These are phyloP conservation scores for Dictyostelium discoideum DNA, from an alignment of 78 protist species.

Conservation along the genomic window DNA sequence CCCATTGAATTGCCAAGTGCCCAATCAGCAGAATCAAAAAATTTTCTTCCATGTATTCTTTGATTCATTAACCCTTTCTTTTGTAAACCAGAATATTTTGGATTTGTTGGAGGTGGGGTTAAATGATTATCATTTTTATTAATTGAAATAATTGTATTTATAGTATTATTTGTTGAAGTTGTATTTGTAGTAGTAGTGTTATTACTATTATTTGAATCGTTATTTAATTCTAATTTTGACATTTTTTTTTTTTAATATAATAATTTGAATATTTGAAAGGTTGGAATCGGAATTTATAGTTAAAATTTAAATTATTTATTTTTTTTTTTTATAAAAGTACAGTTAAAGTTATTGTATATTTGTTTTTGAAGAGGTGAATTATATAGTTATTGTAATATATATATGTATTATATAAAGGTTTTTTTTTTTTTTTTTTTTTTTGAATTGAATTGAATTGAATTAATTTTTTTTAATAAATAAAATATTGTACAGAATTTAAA, in stretches of 20 bases:
- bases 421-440: background rate
- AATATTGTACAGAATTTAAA: background rate
- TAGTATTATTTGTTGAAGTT: background rate
- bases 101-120: conserved; percentile 5
- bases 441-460: background rate
- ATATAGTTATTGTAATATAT: background rate
- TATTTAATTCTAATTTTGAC: background rate
- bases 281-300: background rate
- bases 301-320: background rate
- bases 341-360: background rate
- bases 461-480: background rate
- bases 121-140: background rate
- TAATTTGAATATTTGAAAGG: background rate
- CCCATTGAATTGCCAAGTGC: conserved; percentile 3
- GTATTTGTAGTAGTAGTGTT: background rate
- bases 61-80: conserved; percentile 13
- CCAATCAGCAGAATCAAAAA: conserved; percentile 68
- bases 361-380: background rate
- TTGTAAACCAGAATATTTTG: conserved; percentile 19
- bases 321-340: background rate
- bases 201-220: background rate
- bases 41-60: conserved; percentile 31
- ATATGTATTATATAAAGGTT: too few relatives aligned
- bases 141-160: background rate
- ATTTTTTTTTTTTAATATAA: background rate